phyloP scores from a whole-genome alignment of 768 basidiomycete genomes.

The Hygrocybe punicea region DNA sequence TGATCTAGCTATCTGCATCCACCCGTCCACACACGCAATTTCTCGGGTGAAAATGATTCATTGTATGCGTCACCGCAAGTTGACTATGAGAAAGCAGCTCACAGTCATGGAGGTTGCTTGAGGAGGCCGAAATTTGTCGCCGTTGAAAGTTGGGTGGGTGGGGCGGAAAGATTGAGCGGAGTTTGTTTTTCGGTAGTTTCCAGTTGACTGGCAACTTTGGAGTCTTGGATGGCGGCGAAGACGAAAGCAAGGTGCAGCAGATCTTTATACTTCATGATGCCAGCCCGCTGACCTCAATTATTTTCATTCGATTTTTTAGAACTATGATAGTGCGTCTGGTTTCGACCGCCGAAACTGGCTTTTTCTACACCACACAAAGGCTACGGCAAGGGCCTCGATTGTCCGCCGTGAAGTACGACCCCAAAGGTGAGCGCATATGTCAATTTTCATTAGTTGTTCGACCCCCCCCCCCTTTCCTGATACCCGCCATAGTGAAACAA shows the following conservation, averaged over 20 bases:
- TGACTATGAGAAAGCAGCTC: background rate
- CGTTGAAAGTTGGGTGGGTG: no score
- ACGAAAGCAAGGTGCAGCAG: slow-evolving; percentile 54
- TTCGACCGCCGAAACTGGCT: slow-evolving; percentile 89
- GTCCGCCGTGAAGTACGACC: slow-evolving; percentile 91
- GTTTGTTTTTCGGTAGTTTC: no score
- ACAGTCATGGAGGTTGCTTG: background rate
- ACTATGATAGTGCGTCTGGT: slow-evolving; percentile 84
- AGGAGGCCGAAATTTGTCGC: background rate
- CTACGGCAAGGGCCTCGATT: slow-evolving; percentile 72
- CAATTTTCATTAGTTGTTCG: background rate
- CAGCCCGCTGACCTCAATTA: background rate
- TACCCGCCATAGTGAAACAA: slow-evolving; percentile 49
- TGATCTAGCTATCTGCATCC: background rate
- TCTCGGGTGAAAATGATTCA: background rate
- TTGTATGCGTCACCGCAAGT: background rate
- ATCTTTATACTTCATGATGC: background rate
- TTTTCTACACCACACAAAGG: slow-evolving; percentile 83
- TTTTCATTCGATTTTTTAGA: slow-evolving; percentile 36
- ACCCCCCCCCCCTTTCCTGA: background rate
- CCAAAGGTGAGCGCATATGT: slow-evolving; percentile 57
- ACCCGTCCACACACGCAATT: no score
- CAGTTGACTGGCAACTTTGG: no score
- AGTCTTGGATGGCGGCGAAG: slow-evolving; percentile 72
- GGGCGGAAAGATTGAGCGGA: no score